Percentiles rank a stretch among this genome's conserved stretches.
Conservation (phyloP, 208 protist genomes). For the Hexamita inflata region DNA sequence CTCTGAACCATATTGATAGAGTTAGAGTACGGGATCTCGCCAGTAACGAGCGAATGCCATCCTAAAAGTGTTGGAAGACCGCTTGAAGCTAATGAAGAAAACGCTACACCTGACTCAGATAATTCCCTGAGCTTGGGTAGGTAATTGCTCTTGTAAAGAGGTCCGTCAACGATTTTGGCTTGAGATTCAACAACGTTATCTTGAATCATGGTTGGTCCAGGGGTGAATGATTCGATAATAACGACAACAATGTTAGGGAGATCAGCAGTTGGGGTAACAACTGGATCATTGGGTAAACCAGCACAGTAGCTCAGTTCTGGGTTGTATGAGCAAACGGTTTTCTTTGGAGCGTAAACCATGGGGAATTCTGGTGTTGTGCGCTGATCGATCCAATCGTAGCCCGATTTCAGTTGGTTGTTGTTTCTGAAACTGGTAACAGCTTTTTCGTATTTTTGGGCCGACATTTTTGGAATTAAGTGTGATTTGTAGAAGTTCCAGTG, state of each 20-base stretch:
- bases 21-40: background rate
- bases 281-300: no score
- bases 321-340: background rate
- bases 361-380: background rate
- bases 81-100: background rate
- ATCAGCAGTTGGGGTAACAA: no score
- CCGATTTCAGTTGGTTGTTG: no score
- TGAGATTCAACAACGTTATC: background rate
- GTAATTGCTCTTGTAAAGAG: background rate
- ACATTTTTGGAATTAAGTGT: no score
- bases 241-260: constrained; percentile 11
- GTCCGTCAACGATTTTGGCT: background rate
- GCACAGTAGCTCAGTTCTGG: background rate
- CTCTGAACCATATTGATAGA: background rate
- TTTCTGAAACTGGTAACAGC: no score
- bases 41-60: constrained; percentile 16
- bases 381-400: constrained; percentile 17
- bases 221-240: background rate
- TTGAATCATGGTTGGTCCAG: background rate
- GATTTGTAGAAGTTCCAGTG: no score
- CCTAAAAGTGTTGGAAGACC: constrained; percentile 10
- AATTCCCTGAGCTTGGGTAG: constrained; percentile 1
- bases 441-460: no score
- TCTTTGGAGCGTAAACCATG: background rate
- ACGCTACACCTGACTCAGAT: background rate